Conservation (phyloP, 1,284 basidiomycete species). For the Kwoniella shivajii region DNA sequence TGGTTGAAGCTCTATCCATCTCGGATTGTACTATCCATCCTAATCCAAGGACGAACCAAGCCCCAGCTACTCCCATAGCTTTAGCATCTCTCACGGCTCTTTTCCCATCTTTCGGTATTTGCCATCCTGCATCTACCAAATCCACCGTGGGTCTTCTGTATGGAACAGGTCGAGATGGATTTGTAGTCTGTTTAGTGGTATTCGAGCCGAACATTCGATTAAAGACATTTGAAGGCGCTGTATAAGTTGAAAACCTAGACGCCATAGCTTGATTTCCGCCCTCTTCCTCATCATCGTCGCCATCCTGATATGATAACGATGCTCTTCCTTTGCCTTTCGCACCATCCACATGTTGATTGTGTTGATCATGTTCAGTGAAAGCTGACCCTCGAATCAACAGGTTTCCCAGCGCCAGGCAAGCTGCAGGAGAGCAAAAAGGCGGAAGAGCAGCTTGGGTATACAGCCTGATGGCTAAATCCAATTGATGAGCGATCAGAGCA, state of each 20-base stretch:
- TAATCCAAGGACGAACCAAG: conserved; percentile 47
- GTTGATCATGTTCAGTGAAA: conserved; percentile 22
- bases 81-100: conserved; percentile 44
- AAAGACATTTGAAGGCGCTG: conserved; percentile 22
- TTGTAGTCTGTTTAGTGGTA: background rate
- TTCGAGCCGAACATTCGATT: conserved; percentile 19
- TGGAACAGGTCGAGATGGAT: background rate
- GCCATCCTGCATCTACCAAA: conserved; percentile 37
- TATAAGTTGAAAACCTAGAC: background rate
- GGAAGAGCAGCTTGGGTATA: conserved; percentile 46
- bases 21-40: conserved; percentile 43
- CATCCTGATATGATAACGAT: background rate
- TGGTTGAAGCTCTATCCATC: conserved; percentile 14
- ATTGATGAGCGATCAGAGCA: conserved; percentile 47
- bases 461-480: conserved; percentile 37
- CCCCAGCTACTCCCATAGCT: conserved; percentile 47
- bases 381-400: conserved; percentile 42
- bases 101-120: conserved; percentile 45
- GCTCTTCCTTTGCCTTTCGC: conserved; percentile 20
- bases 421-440: conserved; percentile 38
- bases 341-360: background rate
- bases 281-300: background rate
- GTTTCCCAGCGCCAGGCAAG: conserved; percentile 48
- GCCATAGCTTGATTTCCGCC: background rate
- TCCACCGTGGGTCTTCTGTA: conserved; percentile 12